phyloP scores from a whole-genome alignment of 2,329 filamentous ascomycete species.

The Penicillium italicum region DNA sequence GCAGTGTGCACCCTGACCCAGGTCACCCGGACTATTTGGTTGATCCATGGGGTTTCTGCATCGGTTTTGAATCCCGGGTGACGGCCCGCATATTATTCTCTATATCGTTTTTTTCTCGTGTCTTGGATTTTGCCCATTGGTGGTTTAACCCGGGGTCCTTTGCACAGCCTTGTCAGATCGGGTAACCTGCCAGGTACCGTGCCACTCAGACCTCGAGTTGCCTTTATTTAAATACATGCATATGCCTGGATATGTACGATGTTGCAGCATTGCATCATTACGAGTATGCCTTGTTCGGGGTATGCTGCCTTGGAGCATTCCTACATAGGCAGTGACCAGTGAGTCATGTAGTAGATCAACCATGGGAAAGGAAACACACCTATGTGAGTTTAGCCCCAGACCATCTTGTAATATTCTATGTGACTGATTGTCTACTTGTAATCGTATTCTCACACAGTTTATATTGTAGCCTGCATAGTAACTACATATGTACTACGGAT shows the following conservation, averaged over 20 bases:
- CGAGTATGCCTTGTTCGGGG: background rate
- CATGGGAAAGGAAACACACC: background rate
- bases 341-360: constrained; percentile 1
- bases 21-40: constrained; percentile 3
- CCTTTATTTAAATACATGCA: background rate
- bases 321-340: background rate
- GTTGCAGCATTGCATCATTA: background rate
- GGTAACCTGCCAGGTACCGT: constrained; percentile 9
- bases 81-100: background rate
- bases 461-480: background rate
- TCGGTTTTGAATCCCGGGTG: background rate
- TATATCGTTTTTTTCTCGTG: background rate
- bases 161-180: constrained; percentile 6
- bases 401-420: background rate
- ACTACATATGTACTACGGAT: background rate
- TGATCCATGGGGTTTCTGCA: constrained; percentile 4
- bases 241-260: background rate
- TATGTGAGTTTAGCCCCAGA: background rate
- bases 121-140: background rate
- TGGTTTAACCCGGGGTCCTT: background rate
- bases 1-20: constrained; percentile 10
- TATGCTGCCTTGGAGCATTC: background rate
- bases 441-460: background rate
- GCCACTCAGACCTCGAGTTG: background rate
- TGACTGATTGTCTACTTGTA: background rate